Percentiles rank a stretch among this genome's conserved stretches.
Conservation (phyloP, 163 green algal species). For the Volvox carteri region DNA sequence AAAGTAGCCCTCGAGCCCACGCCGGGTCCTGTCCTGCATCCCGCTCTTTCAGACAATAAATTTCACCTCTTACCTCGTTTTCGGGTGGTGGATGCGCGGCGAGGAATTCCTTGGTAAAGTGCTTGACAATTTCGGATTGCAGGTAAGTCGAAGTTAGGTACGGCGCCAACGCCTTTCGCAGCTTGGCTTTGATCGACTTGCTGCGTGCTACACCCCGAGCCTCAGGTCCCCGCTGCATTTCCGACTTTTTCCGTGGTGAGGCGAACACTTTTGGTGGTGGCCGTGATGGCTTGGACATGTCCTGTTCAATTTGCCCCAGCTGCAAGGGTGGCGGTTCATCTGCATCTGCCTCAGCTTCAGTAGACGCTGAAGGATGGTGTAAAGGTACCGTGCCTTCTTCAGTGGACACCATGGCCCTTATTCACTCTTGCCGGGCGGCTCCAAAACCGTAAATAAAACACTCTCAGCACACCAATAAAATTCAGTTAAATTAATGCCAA, state of each 20-base stretch:
- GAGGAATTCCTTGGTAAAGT: conserved; percentile 35
- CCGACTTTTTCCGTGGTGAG: conserved; percentile 1
- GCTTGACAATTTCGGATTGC: conserved; percentile 18
- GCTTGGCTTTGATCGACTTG: neutral
- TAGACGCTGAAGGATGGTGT: neutral
- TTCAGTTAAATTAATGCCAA: neutral
- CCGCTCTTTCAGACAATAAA: too few species aligned
- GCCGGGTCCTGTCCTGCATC: too few species aligned
- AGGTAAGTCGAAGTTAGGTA: conserved; percentile 16
- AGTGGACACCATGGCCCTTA: neutral
- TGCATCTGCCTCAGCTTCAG: neutral
- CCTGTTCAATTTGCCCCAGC: neutral
- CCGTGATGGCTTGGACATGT: conserved; percentile 29
- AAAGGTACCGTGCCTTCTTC: neutral
- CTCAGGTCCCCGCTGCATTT: neutral
- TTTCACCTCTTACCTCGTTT: conserved; percentile 27
- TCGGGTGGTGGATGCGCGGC: conserved; percentile 23
- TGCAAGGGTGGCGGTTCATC: neutral
- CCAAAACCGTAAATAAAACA: neutral
- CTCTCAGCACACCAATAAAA: too few species aligned
- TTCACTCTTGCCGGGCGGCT: neutral
- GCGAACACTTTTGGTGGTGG: conserved; percentile 27
- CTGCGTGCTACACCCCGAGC: neutral
- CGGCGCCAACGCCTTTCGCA: conserved; percentile 35
- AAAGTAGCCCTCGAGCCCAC: too few species aligned